Conservation (phyloP, 2,329 filamentous ascomycete species). For the Trichoderma atrobrunneum region DNA sequence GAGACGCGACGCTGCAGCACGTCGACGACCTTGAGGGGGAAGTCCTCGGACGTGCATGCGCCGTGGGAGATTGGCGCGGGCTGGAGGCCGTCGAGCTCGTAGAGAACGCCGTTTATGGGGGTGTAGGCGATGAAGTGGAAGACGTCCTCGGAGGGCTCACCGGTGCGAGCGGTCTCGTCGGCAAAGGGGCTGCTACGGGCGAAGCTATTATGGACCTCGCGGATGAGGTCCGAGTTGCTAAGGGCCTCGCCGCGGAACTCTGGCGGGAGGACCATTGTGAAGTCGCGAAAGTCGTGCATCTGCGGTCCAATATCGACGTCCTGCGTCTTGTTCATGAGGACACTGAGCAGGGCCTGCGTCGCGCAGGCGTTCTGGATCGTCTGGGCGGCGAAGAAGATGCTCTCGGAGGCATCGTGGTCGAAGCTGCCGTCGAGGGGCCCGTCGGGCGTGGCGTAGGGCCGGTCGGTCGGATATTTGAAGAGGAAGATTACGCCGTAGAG, state of each 20-base stretch:
- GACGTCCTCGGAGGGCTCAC: conserved; percentile 72
- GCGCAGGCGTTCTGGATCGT: conserved; percentile 99
- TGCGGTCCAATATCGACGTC: conserved; percentile 69
- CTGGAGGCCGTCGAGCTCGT: conserved; percentile 94
- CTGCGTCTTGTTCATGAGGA: conserved; percentile 79
- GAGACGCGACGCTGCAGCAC: conserved; percentile 81
- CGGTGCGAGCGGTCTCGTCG: conserved; percentile 73
- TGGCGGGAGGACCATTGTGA: conserved; percentile 77
- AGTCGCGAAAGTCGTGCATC: conserved; percentile 79
- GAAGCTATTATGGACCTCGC: conserved; percentile 85
- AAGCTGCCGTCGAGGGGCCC: conserved; percentile 78
- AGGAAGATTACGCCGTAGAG: conserved; percentile 98
- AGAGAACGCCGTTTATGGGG: conserved; percentile 72
- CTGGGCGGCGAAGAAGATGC: conserved; percentile 91
- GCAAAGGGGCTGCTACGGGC: conserved; percentile 85
- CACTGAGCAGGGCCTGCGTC: conserved; percentile 89
- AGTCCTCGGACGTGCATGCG: conserved; percentile 63
- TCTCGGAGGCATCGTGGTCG: conserved; percentile 70
- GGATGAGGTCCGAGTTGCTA: conserved; percentile 64
- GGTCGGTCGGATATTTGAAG: conserved; percentile 88
- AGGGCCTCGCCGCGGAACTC: conserved; percentile 64
- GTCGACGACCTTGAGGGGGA: conserved; percentile 77
- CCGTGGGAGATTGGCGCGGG: conserved; percentile 90
- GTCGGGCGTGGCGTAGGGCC: conserved; percentile 55
- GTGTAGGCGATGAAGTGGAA: conserved; percentile 99